phyloP scores from a whole-genome alignment of 805 yeast species.

The Scheffersomyces amazonensis region DNA sequence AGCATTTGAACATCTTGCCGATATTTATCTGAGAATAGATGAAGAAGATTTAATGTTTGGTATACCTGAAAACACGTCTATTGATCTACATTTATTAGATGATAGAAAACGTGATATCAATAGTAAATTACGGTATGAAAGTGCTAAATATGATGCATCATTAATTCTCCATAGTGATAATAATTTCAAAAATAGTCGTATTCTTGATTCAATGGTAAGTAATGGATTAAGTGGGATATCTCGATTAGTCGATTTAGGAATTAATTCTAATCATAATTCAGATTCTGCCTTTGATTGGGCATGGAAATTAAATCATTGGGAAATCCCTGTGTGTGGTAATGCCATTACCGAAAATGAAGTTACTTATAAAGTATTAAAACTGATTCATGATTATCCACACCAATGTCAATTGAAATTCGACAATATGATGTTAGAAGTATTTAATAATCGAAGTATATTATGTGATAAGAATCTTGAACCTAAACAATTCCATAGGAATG shows the following conservation, averaged over 20 bases:
- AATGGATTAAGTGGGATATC: constrained; percentile 63
- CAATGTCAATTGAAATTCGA: constrained; percentile 13
- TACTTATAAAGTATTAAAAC: constrained; percentile 52
- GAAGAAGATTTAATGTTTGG: constrained; percentile 68
- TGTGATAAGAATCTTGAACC: constrained; percentile 8
- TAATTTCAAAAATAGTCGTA: constrained; percentile 3
- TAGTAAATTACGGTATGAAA: constrained; percentile 46
- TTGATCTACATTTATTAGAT: constrained; percentile 47
- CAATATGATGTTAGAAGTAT: constrained; percentile 14
- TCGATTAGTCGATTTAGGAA: constrained; percentile 27
- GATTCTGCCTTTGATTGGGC: constrained; percentile 54
- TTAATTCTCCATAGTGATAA: constrained; percentile 9
- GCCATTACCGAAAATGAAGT: constrained; percentile 40
- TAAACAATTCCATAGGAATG: constrained; percentile 12
- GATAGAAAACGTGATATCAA: constrained; percentile 30
- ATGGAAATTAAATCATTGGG: constrained; percentile 81
- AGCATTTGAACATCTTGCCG: neutral
- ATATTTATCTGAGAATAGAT: constrained; percentile 50
- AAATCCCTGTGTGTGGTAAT: constrained; percentile 48
- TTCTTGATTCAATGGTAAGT: constrained; percentile 38
- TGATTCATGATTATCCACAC: constrained; percentile 35
- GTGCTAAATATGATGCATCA: constrained; percentile 54
- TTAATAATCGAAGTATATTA: constrained; percentile 9
- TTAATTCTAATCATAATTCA: neutral
- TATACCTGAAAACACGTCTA: constrained; percentile 54